Percentiles rank a stretch among this genome's conserved stretches.
phyloP scores from a whole-genome alignment of 164 flowering plant genomes.

The Platanus orientalis region DNA sequence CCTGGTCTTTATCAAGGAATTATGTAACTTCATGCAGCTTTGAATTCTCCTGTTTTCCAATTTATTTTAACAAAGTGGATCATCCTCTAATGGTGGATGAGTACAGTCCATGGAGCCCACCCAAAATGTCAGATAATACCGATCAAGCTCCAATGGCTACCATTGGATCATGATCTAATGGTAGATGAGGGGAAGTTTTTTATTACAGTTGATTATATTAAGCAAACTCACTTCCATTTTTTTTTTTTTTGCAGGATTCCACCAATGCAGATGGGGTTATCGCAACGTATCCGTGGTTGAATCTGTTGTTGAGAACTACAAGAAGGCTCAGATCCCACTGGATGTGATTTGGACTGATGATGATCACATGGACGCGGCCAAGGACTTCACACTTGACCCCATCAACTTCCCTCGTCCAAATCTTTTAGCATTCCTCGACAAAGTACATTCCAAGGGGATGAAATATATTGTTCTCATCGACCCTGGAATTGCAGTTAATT shows the following conservation, averaged over 20 bases:
- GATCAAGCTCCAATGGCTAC: too few species aligned
- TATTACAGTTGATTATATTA: too few species aligned
- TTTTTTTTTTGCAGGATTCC: too few species aligned
- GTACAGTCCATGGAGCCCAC: too few species aligned
- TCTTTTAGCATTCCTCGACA: conserved; percentile 58
- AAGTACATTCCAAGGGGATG: conserved; percentile 65
- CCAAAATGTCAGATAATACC: too few species aligned
- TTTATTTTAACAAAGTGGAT: neutral
- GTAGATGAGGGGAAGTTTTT: too few species aligned
- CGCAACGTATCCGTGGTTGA: conserved; percentile 75
- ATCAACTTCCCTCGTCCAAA: conserved; percentile 61
- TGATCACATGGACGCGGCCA: conserved; percentile 92
- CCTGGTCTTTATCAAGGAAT: too few species aligned
- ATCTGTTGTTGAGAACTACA: conserved; percentile 81
- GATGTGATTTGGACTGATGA: conserved; percentile 97
- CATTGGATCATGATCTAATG: too few species aligned
- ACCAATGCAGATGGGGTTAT: conserved; percentile 97
- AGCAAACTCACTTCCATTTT: too few species aligned
- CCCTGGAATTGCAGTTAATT: conserved; percentile 80
- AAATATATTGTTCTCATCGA: conserved; percentile 84
- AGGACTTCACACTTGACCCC: conserved; percentile 90
- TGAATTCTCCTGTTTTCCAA: too few species aligned
- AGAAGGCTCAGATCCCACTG: conserved; percentile 76
- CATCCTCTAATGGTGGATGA: neutral
- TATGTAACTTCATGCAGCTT: too few species aligned